Percentiles rank a stretch among this genome's conserved stretches.
phyloP scores from a whole-genome alignment of 768 basidiomycete genomes.

The Rubroboletus satanas region DNA sequence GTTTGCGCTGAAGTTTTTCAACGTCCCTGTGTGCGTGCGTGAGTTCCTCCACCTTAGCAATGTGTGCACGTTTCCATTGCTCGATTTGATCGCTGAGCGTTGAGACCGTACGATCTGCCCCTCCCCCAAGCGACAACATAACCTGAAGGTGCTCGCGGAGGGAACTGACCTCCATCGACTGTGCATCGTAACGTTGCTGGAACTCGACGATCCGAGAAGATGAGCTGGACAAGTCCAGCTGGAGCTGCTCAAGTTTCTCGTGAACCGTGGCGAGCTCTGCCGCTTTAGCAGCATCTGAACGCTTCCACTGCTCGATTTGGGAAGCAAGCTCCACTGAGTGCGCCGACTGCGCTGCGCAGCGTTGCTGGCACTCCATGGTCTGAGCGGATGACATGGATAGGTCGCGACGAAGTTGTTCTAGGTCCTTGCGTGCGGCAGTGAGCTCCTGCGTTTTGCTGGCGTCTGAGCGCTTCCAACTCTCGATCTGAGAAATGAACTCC shows the following conservation, averaged over 20 bases:
- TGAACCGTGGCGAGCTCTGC: not conserved
- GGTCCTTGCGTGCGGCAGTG: not conserved
- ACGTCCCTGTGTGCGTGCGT: not conserved
- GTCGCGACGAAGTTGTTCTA: constrained; percentile 4
- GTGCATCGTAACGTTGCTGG: not conserved
- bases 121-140: not conserved
- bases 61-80: not conserved
- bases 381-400: not conserved
- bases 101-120: not conserved
- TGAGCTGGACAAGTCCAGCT: not conserved
- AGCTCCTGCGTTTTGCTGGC: not conserved
- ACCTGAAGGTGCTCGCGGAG: not conserved
- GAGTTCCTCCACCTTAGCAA: not conserved
- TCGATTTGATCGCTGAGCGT: not conserved
- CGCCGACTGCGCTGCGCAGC: not conserved
- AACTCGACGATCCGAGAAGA: not conserved
- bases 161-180: not conserved
- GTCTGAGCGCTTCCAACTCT: not conserved
- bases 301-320: not conserved
- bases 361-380: not conserved
- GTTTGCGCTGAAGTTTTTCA: not conserved
- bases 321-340: not conserved
- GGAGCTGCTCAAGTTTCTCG: not conserved
- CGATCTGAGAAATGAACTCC: not conserved
- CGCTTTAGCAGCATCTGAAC: not conserved